These are phyloP conservation scores for Lachancea nothofagi DNA, from an alignment of 805 yeast genomes.

Conservation along the genomic window DNA sequence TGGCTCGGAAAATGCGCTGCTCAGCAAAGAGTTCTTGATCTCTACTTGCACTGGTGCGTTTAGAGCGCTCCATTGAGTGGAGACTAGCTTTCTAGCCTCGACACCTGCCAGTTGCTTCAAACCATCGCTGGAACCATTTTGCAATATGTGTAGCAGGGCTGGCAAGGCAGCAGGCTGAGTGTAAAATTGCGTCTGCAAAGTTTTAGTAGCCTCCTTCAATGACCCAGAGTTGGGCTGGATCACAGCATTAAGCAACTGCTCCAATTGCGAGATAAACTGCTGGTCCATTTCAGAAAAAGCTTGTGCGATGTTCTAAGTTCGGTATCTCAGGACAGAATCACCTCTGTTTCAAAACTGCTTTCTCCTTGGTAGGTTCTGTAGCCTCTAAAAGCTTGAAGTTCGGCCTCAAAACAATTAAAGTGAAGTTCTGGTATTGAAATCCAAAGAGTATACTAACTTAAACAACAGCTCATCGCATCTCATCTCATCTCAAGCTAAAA, in stretches of 20 bases:
- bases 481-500: conserved; percentile 21
- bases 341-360: not conserved
- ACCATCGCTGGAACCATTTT: conserved; percentile 61
- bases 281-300: conserved; percentile 50
- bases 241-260: conserved; percentile 71
- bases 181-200: conserved; percentile 70
- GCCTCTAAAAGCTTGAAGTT: not conserved
- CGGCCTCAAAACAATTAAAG: not conserved
- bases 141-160: conserved; percentile 75
- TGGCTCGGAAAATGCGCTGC: conserved; percentile 60
- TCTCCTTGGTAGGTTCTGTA: not conserved
- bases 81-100: conserved; percentile 82
- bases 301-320: not conserved
- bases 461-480: conserved; percentile 24
- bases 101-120: conserved; percentile 92
- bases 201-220: conserved; percentile 76
- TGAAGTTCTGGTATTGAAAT: not conserved
- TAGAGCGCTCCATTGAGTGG: conserved; percentile 55
- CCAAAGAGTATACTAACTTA: not conserved
- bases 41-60: conserved; percentile 46
- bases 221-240: conserved; percentile 75
- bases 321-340: not conserved
- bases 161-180: conserved; percentile 68
- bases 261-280: conserved; percentile 63
- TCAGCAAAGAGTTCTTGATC: conserved; percentile 64